These are phyloP conservation scores for Strigomonas culicis DNA, from an alignment of 208 protist genomes.

Conservation along the genomic window DNA sequence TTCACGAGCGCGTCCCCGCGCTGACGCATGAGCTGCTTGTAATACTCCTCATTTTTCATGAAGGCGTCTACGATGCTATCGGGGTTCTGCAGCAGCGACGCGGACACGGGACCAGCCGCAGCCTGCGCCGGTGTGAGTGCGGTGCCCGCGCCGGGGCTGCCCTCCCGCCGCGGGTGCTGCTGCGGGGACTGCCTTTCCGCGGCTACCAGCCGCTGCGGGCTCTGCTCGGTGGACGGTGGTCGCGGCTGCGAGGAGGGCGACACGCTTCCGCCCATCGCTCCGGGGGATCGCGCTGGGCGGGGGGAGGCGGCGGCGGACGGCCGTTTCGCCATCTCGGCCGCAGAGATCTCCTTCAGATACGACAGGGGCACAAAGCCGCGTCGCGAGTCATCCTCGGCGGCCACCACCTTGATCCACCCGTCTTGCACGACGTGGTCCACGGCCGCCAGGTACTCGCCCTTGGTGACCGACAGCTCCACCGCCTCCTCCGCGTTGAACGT, in stretches of 20 bases:
- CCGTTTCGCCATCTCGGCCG: neutral
- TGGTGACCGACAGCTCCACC: slow-evolving; percentile 70
- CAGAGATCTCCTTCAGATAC: slow-evolving; percentile 50
- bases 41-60: slow-evolving; percentile 85
- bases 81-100: slow-evolving; percentile 44
- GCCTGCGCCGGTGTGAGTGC: slow-evolving; percentile 22
- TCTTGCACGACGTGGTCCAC: slow-evolving; percentile 51
- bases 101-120: slow-evolving; percentile 16
- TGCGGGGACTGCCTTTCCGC: neutral
- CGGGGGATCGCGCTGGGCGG: too few species aligned
- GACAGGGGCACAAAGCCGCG: slow-evolving; percentile 78
- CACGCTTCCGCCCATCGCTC: too few species aligned
- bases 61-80: slow-evolving; percentile 63
- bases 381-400: slow-evolving; percentile 23
- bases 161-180: neutral
- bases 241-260: too few species aligned
- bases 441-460: slow-evolving; percentile 53
- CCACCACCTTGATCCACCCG: slow-evolving; percentile 80
- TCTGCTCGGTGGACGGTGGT: neutral
- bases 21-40: slow-evolving; percentile 72
- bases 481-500: slow-evolving; percentile 71
- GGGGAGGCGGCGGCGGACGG: slow-evolving; percentile 1
- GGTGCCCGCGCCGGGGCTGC: neutral
- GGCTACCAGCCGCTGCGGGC: neutral
- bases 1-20: slow-evolving; percentile 50